Evolutionary conservation across 176 grass and related monocot species (phyloP).

Genomic region (Carex myosuroides): DNA sequence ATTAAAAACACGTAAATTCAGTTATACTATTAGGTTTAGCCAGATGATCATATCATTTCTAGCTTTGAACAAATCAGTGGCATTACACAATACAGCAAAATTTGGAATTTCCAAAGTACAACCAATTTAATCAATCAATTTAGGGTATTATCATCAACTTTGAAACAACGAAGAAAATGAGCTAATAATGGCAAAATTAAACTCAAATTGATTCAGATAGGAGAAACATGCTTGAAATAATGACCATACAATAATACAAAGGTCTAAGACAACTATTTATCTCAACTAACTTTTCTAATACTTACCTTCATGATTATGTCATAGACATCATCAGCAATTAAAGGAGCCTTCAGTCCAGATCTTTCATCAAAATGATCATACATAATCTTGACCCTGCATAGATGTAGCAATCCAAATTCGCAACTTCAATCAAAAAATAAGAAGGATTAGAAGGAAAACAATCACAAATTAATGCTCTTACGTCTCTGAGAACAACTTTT

Average conservation of each 20-base stretch:
- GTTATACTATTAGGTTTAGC: background rate
- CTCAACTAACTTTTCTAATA: background rate
- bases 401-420: background rate
- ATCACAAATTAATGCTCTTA: constrained; percentile 18
- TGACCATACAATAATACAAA: background rate
- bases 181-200: background rate
- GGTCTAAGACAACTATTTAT: background rate
- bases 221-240: background rate
- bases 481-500: constrained; percentile 93
- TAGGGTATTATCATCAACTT: background rate
- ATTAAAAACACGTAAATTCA: background rate
- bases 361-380: constrained; percentile 57
- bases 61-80: background rate
- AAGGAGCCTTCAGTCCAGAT: constrained; percentile 63
- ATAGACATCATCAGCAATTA: constrained; percentile 76
- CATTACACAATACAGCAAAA: background rate
- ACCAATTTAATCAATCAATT: background rate
- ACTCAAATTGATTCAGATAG: background rate
- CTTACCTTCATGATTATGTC: constrained; percentile 93
- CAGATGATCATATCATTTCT: background rate
- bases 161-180: background rate
- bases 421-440: background rate
- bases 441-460: background rate
- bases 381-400: constrained; percentile 83
- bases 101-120: background rate